Base-by-base conservation (phyloP, 768 basidiomycete species). In the Tephrocybe rancida region DNA sequence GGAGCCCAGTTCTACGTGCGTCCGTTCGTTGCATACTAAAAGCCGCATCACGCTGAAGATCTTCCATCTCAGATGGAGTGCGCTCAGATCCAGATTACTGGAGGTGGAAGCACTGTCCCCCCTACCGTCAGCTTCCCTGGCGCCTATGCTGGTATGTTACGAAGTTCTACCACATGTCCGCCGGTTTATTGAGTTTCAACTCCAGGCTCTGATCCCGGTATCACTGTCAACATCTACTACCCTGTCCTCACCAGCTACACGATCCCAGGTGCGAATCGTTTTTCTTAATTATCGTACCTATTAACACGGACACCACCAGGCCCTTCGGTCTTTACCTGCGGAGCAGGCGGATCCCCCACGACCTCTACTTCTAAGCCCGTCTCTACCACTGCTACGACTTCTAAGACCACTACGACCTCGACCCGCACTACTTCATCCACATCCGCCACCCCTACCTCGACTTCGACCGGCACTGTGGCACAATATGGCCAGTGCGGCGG, bases 1-100 rank as follows among this genome's bases (percentile, higher is more conserved):
- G 82, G 83, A 32, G 83, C 83, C 19, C 81, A 84, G 54, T 71
- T 85, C 70, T 85, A 83, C 59, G 81, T 78, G 51, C 48, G 71
- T 65, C 32, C 29, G 46, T 54, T 41, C 11, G 16, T 41, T 19
- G 29, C 13, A 59, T 41, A 16, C 14, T n/a, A 34, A 18, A 32
- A 39, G 16, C 18, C 6, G 45, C 11, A 22, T 38, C 4, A 39
- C 11, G 11, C 4, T 26, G 11, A 35, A 47, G 32, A 30, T 10
- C 13, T 16, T 8, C n/a, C 7, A 21, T 51, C 4, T 5, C 46
- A 79, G 75, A 77, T 79, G 75, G 73, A 74, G 50, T 81, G 79
- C 49, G 79, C 73, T 6, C 79, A 80, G 56, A 55, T 82, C 39
- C 58, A 69, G 35, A 72, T 82, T 48, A 76, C 75, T 6, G 77